A percentile compares a stretch with the other conserved stretches of the same genome.
Evolutionary conservation across 1,284 basidiomycete genomes (phyloP).

Genomic region (Rhizoctonia solani): DNA sequence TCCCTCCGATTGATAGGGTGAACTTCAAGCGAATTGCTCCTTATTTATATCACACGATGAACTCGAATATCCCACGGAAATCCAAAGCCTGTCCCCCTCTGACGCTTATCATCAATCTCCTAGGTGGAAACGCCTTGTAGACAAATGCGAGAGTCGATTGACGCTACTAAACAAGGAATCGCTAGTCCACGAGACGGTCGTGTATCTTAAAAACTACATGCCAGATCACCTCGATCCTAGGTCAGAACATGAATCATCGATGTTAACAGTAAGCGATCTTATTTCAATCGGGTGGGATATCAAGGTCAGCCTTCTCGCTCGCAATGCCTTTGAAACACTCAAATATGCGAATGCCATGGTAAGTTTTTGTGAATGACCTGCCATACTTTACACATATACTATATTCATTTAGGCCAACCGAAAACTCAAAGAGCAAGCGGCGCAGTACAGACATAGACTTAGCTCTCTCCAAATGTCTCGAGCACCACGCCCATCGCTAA

Average conservation of each 20-base stretch:
- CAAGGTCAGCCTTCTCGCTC: slow-evolving; percentile 5
- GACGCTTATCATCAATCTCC: slow-evolving; percentile 15
- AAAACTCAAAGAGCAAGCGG: neutral
- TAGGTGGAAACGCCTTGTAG: slow-evolving; percentile 5
- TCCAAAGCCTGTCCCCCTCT: neutral
- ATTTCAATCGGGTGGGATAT: slow-evolving; percentile 9
- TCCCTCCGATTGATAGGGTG: too few species aligned
- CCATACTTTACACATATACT: neutral
- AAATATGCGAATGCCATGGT: neutral
- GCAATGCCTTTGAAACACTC: slow-evolving; percentile 6
- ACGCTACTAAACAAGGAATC: neutral
- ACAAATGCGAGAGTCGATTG: slow-evolving; percentile 18
- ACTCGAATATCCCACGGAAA: neutral
- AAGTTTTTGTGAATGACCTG: neutral
- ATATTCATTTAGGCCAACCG: neutral
- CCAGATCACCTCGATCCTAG: neutral
- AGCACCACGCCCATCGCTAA: neutral
- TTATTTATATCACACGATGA: neutral
- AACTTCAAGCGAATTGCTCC: neutral
- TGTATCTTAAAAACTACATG: neutral
- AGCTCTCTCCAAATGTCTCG: neutral
- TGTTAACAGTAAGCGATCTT: slow-evolving; percentile 4
- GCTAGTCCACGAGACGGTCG: slow-evolving; percentile 16
- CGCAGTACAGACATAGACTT: neutral
- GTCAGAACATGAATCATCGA: neutral